These are phyloP conservation scores for Rhodotorula toruloides DNA, from an alignment of 768 basidiomycete species.

Conservation along the genomic window DNA sequence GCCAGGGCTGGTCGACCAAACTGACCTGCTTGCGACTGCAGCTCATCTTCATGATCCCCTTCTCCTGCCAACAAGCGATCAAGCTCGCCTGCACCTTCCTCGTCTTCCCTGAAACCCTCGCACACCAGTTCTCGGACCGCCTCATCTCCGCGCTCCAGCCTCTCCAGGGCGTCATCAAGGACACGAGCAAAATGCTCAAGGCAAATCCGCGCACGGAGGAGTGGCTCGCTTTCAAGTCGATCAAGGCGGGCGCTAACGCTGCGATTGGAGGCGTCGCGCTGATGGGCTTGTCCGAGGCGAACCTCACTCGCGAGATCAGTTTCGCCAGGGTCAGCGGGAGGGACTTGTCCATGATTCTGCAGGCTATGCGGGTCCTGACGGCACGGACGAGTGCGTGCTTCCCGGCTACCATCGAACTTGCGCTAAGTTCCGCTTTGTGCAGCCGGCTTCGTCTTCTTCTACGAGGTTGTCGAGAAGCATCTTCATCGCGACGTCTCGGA, in stretches of 20 bases:
- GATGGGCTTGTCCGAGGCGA: slow-evolving; percentile 24
- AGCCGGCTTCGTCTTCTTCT: slow-evolving; percentile 36
- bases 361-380: slow-evolving; percentile 21
- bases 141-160: slow-evolving; percentile 35
- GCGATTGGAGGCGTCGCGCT: slow-evolving; percentile 21
- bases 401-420: background rate
- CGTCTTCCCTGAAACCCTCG: slow-evolving; percentile 43
- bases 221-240: slow-evolving; percentile 31
- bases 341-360: slow-evolving; percentile 28
- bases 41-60: slow-evolving; percentile 41
- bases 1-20: background rate
- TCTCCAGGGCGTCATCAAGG: slow-evolving; percentile 20
- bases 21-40: background rate
- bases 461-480: slow-evolving; percentile 38
- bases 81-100: slow-evolving; percentile 37
- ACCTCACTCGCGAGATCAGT: slow-evolving; percentile 32
- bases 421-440: background rate
- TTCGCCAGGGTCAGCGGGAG: slow-evolving; percentile 27
- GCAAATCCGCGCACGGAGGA: slow-evolving; percentile 31
- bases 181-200: slow-evolving; percentile 23
- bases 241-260: slow-evolving; percentile 10
- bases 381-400: slow-evolving; percentile 19
- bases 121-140: slow-evolving; percentile 40
- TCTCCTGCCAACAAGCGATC: slow-evolving; percentile 38
- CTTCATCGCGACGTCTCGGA: slow-evolving; percentile 35